phyloP scores from a whole-genome alignment of 1,284 basidiomycete species.

The Sphaerobolus stellatus region DNA sequence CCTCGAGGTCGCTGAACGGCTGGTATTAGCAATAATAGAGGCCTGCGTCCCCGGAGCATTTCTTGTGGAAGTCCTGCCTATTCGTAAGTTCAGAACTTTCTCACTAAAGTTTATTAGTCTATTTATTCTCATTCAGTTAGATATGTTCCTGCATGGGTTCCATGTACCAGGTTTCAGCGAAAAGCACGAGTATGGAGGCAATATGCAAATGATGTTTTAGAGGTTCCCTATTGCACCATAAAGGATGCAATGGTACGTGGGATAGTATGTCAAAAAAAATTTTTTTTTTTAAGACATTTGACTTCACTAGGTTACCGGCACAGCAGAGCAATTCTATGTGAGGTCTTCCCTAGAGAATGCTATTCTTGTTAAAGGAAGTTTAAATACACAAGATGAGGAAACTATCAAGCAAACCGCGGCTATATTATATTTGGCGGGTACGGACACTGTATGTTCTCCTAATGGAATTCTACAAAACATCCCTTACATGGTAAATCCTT shows the following conservation, averaged over 20 bases:
- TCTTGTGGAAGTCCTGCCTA: neutral
- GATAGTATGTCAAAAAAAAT: neutral
- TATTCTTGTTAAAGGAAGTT: neutral
- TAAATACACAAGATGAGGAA: neutral
- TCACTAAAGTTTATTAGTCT: too few relatives aligned
- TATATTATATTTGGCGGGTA: neutral
- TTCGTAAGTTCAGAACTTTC: neutral
- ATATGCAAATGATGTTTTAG: neutral
- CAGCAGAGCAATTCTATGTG: neutral
- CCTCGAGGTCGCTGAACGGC: neutral
- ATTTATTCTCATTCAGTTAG: neutral
- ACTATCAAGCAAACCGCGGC: neutral
- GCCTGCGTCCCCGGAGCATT: neutral
- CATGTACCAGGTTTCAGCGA: neutral
- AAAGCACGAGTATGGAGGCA: neutral
- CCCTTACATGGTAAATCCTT: too few relatives aligned
- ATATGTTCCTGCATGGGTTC: neutral
- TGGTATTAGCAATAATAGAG: too few relatives aligned
- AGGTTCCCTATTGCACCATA: neutral
- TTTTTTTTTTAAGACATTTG: neutral
- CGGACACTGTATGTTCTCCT: neutral
- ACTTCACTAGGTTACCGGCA: neutral
- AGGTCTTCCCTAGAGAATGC: too few relatives aligned
- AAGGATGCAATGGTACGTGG: neutral
- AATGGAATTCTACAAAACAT: too few relatives aligned